Evolutionary conservation across 208 protist genomes (phyloP), one percentile per base, ranked within the genome.

Genomic region (Acanthamoeba lenticulata): DNA sequence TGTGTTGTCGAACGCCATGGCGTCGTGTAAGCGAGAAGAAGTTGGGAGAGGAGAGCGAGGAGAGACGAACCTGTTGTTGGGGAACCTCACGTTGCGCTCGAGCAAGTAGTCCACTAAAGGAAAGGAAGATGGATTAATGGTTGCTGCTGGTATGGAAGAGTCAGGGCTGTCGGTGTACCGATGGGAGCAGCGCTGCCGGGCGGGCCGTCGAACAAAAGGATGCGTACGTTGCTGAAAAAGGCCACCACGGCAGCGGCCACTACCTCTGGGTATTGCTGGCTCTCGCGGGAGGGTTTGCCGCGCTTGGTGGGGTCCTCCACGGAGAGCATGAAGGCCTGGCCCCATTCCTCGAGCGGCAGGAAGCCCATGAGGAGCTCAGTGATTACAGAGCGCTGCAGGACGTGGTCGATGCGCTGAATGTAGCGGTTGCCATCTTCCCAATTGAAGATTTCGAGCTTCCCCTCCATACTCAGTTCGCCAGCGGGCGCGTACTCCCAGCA

Each of bases 281-380:
- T 4, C 13, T 24, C 11, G 6, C 6, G 6, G 32, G 40, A 34
- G 24, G 3, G 65, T 24, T 36, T 5, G 40, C 0, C 21, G 1
- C 36, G 72, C 40, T 52, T 44, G 72, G 72, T 36, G 36, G 72
- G 72, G 27, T 67, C 36, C 83, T 90, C 83, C 1, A 90, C 83
- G n/a, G 83, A 42, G 34, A 90, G 55, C 83, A 90, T 90, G 55
- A 90, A 90, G 21, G 83, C 9, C 49, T 90, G 83, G 83, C 49
- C 49, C 83, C 83, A 90, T 55, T 90, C 83, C 13, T 90, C 83
- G 34, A 90, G 55, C 42, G 83, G 83, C 49, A 90, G 29, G 49
- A 90, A 90, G 34, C 83, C 55, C 83, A 90, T 90, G 17, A 90
- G 49, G 21, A 90, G 83, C 49, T 90, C 83, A 0, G 83, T 90